Evolutionary conservation across 139 green algal genomes (phyloP), one percentile per base, ranked within the genome.

Genomic region (Micromonas commoda): DNA sequence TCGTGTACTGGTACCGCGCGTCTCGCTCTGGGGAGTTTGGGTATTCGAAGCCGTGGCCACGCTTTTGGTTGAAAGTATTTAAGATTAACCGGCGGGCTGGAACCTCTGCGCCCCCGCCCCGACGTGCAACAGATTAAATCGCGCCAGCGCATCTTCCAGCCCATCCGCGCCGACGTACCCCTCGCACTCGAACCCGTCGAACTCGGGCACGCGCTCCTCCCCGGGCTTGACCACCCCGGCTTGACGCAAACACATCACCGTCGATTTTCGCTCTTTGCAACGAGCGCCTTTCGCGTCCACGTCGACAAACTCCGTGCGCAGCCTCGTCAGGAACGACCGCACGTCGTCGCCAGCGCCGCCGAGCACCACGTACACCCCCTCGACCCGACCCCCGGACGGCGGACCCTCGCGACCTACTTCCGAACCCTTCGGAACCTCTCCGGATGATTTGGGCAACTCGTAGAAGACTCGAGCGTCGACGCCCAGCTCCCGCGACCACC

Each of bases 111-210:
- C 21, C 16, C 72, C 72, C 16, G 53, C 28, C 20, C 72, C 72
- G 72, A 78, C 72, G 54, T 78, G 72, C 29, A 78, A 45, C 5
- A 78, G 3, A 45, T 78, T 78, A 20, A 78, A 37, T 3, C 26
- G 20, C 72, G 20, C 24, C 26, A 78, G 45, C 28, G n/a, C 5
- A 2, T 69, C 28, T 31, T 78, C 53, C 26, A 78, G 51, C 29
- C 37, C 72, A 31, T 29, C 51, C 3, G 69, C 72, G 9, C 2
- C 5, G 26, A 26, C 45, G 29, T 78, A 78, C 45, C 21, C 24
- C 16, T 34, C 45, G 6, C 4, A 19, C 4, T 45, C 45, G 28
- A 68, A 78, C 21, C 72, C 72, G 4, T 38, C 39, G 28, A 78
- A 78, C 5, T 24, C 21, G 24, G 29, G 32, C n/a, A 64, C 69